Percentiles rank a stretch among this genome's conserved stretches.
Conservation (phyloP, 2,329 filamentous ascomycete genomes). For the Lachnellula suecica region DNA sequence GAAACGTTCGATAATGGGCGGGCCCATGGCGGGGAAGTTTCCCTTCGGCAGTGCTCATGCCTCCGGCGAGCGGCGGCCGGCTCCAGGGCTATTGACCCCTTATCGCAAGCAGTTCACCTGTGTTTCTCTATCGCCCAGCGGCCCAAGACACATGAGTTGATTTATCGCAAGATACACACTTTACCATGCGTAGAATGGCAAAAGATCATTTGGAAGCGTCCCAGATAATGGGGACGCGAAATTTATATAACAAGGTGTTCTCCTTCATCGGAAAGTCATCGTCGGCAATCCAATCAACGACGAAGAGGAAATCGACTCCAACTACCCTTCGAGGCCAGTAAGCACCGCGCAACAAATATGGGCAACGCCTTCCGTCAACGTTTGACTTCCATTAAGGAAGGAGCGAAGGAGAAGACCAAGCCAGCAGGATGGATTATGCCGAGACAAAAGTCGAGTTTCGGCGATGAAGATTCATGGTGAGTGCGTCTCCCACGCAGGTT, state of each 20-base stretch:
- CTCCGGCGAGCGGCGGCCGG: conserved; percentile 20
- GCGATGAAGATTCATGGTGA: conserved; percentile 36
- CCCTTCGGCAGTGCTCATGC: conserved; percentile 2
- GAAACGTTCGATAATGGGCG: no score
- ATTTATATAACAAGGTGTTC: conserved; percentile 21
- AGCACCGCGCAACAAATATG: not conserved
- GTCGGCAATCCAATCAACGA: not conserved
- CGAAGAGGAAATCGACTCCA: not conserved
- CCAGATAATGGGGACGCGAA: conserved; percentile 8
- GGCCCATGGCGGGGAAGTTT: not conserved
- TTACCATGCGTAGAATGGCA: not conserved
- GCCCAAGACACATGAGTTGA: conserved; percentile 13
- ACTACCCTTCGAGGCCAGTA: not conserved
- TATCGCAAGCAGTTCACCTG: conserved; percentile 17
- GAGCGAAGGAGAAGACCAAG: conserved; percentile 35
- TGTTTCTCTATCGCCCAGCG: conserved; percentile 10
- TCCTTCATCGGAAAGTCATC: conserved; percentile 7
- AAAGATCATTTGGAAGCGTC: not conserved
- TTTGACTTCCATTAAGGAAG: conserved; percentile 31
- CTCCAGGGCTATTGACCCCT: conserved; percentile 8
- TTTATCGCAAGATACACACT: conserved; percentile 24
- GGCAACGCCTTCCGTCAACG: conserved; percentile 21
- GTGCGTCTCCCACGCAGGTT: not conserved
- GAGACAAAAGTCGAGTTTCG: conserved; percentile 38
- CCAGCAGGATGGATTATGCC: conserved; percentile 41